Evolutionary conservation across 2,329 filamentous ascomycete genomes (phyloP).

Genomic region (Anisogramma anomala): DNA sequence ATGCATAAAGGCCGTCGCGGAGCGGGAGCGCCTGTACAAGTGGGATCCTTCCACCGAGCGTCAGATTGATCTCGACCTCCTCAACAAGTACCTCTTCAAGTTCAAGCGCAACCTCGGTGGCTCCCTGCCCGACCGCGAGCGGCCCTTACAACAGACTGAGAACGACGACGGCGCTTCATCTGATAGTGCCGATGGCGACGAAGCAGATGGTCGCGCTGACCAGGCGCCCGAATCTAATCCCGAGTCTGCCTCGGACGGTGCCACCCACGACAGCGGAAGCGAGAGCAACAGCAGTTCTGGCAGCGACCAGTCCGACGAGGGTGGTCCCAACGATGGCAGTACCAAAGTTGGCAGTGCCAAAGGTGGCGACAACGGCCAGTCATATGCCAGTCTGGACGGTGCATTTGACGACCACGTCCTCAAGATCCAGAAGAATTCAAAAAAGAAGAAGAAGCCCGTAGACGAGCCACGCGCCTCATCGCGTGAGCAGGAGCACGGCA

Average conservation of each 20-base stretch:
- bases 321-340: not conserved
- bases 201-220: not conserved
- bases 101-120: conserved; percentile 18
- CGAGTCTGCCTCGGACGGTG: not conserved
- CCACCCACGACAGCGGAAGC: not conserved
- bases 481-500: conserved; percentile 2
- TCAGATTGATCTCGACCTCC: conserved; percentile 14
- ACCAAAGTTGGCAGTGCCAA: not conserved
- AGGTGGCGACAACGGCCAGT: not conserved
- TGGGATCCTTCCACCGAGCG: conserved; percentile 13
- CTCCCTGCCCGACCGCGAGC: conserved; percentile 7
- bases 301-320: not conserved
- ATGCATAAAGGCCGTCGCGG: conserved; percentile 6
- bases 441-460: conserved; percentile 6
- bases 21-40: conserved; percentile 13
- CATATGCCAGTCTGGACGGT: not conserved
- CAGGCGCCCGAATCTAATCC: not conserved
- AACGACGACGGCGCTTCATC: not conserved
- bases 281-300: not conserved
- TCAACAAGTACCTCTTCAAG: conserved; percentile 13
- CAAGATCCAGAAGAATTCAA: not conserved
- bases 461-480: not conserved
- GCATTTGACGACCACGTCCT: conserved; percentile 7
- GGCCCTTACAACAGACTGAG: not conserved
- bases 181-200: not conserved